A percentile compares a stretch with the other conserved stretches of the same genome.
These are phyloP conservation scores for Dactylellina haptotyla DNA, from an alignment of 2,329 filamentous ascomycete species.

Conservation along the genomic window DNA sequence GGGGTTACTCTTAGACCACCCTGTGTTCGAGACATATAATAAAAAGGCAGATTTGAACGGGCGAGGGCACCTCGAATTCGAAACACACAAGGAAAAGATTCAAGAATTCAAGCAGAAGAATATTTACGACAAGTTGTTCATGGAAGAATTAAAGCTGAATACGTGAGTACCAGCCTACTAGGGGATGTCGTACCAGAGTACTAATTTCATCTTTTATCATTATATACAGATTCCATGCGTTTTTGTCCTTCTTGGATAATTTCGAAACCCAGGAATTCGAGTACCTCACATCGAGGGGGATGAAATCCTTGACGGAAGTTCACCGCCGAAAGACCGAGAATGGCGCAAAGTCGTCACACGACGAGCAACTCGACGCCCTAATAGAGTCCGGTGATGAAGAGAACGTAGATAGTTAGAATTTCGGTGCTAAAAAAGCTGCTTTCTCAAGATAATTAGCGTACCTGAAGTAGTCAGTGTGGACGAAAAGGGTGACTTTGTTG, in stretches of 20 bases:
- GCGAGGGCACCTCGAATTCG: conserved; percentile 79
- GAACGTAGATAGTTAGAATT: conserved; percentile 30
- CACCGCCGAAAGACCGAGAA: conserved; percentile 18
- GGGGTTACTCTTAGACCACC: conserved; percentile 86
- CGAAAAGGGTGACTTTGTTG: not conserved
- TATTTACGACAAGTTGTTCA: conserved; percentile 92
- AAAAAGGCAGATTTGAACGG: conserved; percentile 71
- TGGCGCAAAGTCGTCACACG: conserved; percentile 10
- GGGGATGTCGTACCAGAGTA: too few species aligned
- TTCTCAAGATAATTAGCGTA: too few species aligned
- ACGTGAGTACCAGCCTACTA: conserved; percentile 69
- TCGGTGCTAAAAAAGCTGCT: not conserved
- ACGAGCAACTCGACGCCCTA: conserved; percentile 52
- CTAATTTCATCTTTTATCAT: too few species aligned
- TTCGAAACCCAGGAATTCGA: conserved; percentile 55
- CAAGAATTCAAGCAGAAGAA: conserved; percentile 88
- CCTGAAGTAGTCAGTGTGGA: not conserved
- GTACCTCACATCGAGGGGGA: conserved; percentile 56
- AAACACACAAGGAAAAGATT: conserved; percentile 79
- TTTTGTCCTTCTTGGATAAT: conserved; percentile 57
- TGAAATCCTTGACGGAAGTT: conserved; percentile 55
- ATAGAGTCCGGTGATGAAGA: conserved; percentile 49
- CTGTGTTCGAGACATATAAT: conserved; percentile 92
- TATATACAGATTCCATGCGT: conserved; percentile 56
- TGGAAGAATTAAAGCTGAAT: conserved; percentile 86